Conservation (phyloP, 192 early-diverging fungal genomes). For the Mycoemilia scoparia region DNA sequence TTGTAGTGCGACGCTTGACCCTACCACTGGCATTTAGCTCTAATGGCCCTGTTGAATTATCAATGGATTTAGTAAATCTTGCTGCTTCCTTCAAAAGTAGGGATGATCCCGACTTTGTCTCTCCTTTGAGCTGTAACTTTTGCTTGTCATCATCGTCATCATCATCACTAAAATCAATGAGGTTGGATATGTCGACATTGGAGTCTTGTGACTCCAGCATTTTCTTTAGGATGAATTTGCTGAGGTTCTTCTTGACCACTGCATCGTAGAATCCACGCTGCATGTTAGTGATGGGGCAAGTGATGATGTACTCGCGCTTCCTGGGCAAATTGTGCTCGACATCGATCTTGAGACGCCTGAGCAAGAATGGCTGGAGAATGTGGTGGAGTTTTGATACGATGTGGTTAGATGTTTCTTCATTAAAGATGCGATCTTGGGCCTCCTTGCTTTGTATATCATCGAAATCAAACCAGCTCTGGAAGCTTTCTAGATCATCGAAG, state of each 20-base stretch:
- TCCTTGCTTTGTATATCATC: constrained; percentile 45
- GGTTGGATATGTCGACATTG: not conserved
- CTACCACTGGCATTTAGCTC: no score
- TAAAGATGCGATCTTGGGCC: constrained; percentile 42
- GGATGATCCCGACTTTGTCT: no score
- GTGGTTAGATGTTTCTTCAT: constrained; percentile 41
- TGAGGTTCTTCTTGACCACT: constrained; percentile 36
- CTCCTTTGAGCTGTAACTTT: no score
- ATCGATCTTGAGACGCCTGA: constrained; percentile 43
- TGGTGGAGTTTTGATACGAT: constrained; percentile 69
- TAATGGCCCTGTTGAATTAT: no score
- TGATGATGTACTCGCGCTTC: constrained; percentile 77
- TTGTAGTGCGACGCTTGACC: no score
- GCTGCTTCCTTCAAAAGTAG: no score
- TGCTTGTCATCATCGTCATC: not conserved
- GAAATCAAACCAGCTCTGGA: constrained; percentile 76
- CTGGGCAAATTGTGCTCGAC: constrained; percentile 77
- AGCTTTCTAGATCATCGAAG: constrained; percentile 72
- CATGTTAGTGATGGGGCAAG: constrained; percentile 47
- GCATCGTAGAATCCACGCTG: constrained; percentile 62
- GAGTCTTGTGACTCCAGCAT: no score
- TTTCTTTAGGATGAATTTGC: constrained; percentile 39
- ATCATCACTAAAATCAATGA: not conserved
- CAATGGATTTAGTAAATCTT: no score
- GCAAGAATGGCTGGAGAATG: constrained; percentile 58